Percentiles rank a stretch among this genome's conserved stretches.
These are phyloP conservation scores for Candolleomyces eurysporus DNA, from an alignment of 768 basidiomycete species.

Conservation along the genomic window DNA sequence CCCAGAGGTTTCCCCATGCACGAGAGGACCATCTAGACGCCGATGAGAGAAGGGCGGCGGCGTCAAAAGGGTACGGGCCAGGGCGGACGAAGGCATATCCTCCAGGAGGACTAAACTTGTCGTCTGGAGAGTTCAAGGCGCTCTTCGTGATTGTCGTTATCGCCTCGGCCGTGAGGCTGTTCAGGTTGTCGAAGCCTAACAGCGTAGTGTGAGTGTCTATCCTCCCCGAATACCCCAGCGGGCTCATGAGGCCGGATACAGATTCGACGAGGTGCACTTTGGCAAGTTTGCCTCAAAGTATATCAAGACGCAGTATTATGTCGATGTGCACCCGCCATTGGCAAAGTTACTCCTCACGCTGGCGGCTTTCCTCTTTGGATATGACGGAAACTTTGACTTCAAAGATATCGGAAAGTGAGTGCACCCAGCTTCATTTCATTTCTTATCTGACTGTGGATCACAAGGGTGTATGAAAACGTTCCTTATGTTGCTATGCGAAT, in stretches of 20 bases:
- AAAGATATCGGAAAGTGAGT: constrained; percentile 95
- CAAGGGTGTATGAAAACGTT: constrained; percentile 77
- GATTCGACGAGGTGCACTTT: constrained; percentile 98
- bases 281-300: constrained; percentile 96
- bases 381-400: constrained; percentile 93
- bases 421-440: neutral
- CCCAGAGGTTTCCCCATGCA: constrained; percentile 62
- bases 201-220: constrained; percentile 83
- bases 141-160: constrained; percentile 64
- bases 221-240: neutral
- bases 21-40: constrained; percentile 70
- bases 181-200: constrained; percentile 78
- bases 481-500: constrained; percentile 98
- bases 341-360: constrained; percentile 95
- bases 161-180: constrained; percentile 80
- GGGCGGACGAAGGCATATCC: constrained; percentile 44
- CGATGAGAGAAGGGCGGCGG: constrained; percentile 67
- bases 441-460: neutral
- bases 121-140: constrained; percentile 75
- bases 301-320: constrained; percentile 87
- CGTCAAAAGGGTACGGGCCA: constrained; percentile 61
- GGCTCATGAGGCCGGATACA: constrained; percentile 26
- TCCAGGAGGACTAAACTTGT: constrained; percentile 62
- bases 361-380: constrained; percentile 83
- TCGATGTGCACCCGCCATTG: constrained; percentile 96